Evolutionary conservation across 2,329 filamentous ascomycete genomes (phyloP).

Genomic region (Fusarium domesticum): DNA sequence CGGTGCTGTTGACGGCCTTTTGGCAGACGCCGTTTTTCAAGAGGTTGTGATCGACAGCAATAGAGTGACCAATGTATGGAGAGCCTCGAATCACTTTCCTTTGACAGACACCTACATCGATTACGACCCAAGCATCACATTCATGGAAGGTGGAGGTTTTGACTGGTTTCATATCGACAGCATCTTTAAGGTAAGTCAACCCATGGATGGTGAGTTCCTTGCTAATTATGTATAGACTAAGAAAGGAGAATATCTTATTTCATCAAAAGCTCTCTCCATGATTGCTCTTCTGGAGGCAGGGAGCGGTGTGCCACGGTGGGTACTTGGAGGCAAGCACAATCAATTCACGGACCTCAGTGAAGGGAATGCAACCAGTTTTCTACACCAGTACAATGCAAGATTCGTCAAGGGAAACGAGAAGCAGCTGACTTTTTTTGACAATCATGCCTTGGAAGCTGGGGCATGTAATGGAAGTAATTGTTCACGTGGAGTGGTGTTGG

Average conservation of each 20-base stretch:
- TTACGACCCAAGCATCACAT: slow-evolving; percentile 18
- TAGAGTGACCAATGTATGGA: slow-evolving; percentile 25
- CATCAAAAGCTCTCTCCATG: slow-evolving; percentile 29
- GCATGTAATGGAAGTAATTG: slow-evolving; percentile 13
- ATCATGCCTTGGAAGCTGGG: slow-evolving; percentile 31
- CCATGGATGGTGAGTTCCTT: neutral
- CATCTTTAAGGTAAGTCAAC: slow-evolving; percentile 22
- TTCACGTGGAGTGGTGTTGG: slow-evolving; percentile 32
- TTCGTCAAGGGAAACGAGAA: slow-evolving; percentile 46
- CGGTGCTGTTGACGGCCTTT: slow-evolving; percentile 19
- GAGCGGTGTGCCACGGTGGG: slow-evolving; percentile 32
- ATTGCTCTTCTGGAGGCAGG: slow-evolving; percentile 30
- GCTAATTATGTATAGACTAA: slow-evolving; percentile 18
- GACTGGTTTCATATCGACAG: slow-evolving; percentile 31
- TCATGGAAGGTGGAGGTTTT: slow-evolving; percentile 23
- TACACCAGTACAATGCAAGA: slow-evolving; percentile 49
- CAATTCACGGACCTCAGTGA: slow-evolving; percentile 34
- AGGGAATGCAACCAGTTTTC: slow-evolving; percentile 34
- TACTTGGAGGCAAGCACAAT: slow-evolving; percentile 34
- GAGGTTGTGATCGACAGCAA: slow-evolving; percentile 23
- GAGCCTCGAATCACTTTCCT: slow-evolving; percentile 22
- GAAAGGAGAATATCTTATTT: slow-evolving; percentile 35
- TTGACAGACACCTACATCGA: slow-evolving; percentile 20
- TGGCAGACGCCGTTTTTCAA: slow-evolving; percentile 24
- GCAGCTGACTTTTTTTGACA: slow-evolving; percentile 52